These are phyloP conservation scores for Tolypocladium cylindrosporum DNA, from an alignment of 2,329 filamentous ascomycete species.

Conservation along the genomic window DNA sequence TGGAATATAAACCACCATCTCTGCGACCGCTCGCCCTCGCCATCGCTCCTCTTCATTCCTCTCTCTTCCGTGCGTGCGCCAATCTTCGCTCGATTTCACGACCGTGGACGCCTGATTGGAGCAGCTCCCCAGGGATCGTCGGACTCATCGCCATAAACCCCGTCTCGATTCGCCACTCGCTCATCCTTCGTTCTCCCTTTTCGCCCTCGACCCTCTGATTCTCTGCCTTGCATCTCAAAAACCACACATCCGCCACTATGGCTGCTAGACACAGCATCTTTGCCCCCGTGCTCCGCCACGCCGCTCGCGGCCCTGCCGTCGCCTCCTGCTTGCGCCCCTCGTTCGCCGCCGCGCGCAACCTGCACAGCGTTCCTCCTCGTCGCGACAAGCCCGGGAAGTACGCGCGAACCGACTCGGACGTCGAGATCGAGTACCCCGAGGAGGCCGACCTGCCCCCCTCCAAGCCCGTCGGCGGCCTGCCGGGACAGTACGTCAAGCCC, in stretches of 20 bases:
- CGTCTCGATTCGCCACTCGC: neutral
- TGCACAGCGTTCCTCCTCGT: slow-evolving; percentile 23
- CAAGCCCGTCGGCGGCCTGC: slow-evolving; percentile 61
- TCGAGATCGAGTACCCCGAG: slow-evolving; percentile 69
- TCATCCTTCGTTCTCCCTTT: neutral
- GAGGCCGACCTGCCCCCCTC: slow-evolving; percentile 64
- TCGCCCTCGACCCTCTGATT: neutral
- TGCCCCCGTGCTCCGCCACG: slow-evolving; percentile 17
- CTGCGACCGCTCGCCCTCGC: neutral
- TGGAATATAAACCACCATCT: neutral
- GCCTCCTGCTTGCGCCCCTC: slow-evolving; percentile 11
- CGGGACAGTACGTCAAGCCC: slow-evolving; percentile 73
- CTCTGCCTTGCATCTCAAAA: neutral
- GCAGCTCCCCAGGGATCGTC: neutral
- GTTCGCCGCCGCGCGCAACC: slow-evolving; percentile 15
- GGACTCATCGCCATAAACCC: neutral
- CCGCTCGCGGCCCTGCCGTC: slow-evolving; percentile 13
- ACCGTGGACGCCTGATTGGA: neutral
- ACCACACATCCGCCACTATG: slow-evolving; percentile 6
- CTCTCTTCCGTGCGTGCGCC: neutral
- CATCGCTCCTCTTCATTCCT: neutral
- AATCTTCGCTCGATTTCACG: neutral
- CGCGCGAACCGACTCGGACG: slow-evolving; percentile 69
- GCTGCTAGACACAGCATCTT: slow-evolving; percentile 10
- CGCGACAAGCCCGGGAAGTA: slow-evolving; percentile 49